Base-by-base conservation (phyloP, 441 rosid species). In the Adansonia gregorii region DNA sequence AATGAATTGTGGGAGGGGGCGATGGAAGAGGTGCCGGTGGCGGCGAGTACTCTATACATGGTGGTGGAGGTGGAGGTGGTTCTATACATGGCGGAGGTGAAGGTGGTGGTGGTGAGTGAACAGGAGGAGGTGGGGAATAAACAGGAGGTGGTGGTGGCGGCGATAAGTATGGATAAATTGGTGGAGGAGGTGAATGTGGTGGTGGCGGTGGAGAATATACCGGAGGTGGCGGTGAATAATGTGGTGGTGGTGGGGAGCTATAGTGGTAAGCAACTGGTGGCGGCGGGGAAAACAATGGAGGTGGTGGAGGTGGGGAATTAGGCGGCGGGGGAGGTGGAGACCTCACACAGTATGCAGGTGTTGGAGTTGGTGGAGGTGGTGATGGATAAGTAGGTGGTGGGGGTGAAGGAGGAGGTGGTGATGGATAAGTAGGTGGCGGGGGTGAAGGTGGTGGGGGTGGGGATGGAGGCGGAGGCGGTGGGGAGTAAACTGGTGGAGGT, bases 61-160 rank as follows among this genome's bases (percentile, higher is more conserved):
- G 73, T 3, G 78, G 85, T 7, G 85, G 88, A 4, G 89, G 88
- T n/a, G 90, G 87, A 4, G 88, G 86, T 52, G 83, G 90, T 52
- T 86, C 86, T 72, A 84, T 84, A 79, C 87, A 85, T 24, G 89
- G 86, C 6, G 84, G 86, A 6, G 89, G 89, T 0, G 91, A 87
- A 49, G 87, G 88, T 10, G 91, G 86, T 1, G 89, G 92, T 10
- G 88, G 86, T 19, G 87, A 87, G 75, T 83, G 78, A 27, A 78
- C 83, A 0, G 85, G 85, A 35, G 85, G 86, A 8, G 88, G 85
- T 3, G 86, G 87, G 6, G 85, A 73, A 67, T 67, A 78, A 58
- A 20, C 73, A 14, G 83, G 87, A 0, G 83, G 87, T 0, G 89
- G 91, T 0, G 86, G 86, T 15, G 90, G 87, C 0, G 82, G 84